Base-by-base conservation (phyloP, 805 yeast genomes). In the Ogataea paraovalis region DNA sequence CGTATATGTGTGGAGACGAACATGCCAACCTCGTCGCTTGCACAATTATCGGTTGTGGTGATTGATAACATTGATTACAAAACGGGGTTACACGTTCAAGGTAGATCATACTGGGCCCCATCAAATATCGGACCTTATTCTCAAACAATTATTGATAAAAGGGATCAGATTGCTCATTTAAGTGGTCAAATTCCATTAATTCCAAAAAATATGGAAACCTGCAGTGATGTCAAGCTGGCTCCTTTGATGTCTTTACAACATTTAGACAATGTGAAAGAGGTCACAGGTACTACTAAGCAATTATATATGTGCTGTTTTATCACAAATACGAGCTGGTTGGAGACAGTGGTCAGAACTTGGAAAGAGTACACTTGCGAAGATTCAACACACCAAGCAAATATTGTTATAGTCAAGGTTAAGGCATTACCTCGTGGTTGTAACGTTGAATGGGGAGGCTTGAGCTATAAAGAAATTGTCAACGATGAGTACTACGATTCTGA, bases 91-190 rank as follows among this genome's bases (percentile, higher is more conserved):
- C 98, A 94, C 60, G 89, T 94, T 8, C 92, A 94, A 57, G 90
- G 97, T 1, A 74, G 91, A 49, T 90, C 97, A 37, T 91, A 87
- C 63, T 94, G 99, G 99, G 98, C 97, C 0, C 99, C 99, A 0
- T 92, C 96, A 33, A 94, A 94, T 56, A 94, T 94, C 41, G 99
- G 99, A 0, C 99, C 99, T 0, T 94, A 94, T 62, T 92, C 99
- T 0, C 99, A 94, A 65, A 78, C 91, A 0, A 79, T 82, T 10
- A 65, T 76, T 4, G 82, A 80, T 52, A 64, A 59, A 13, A 61
- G 61, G 18, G 78, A 80, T 47, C 66, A 74, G 23, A 65, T 81
- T 7, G 82, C 85, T 2, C 72, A 75, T 33, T 63, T 91, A 12
- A 87, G 97, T 43, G 99, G 99, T 0, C 98, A 94, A 68, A 91